Percentiles rank a stretch among this genome's conserved stretches.
phyloP scores from a whole-genome alignment of 2,329 filamentous ascomycete genomes.

The Botryosphaeria agaves region DNA sequence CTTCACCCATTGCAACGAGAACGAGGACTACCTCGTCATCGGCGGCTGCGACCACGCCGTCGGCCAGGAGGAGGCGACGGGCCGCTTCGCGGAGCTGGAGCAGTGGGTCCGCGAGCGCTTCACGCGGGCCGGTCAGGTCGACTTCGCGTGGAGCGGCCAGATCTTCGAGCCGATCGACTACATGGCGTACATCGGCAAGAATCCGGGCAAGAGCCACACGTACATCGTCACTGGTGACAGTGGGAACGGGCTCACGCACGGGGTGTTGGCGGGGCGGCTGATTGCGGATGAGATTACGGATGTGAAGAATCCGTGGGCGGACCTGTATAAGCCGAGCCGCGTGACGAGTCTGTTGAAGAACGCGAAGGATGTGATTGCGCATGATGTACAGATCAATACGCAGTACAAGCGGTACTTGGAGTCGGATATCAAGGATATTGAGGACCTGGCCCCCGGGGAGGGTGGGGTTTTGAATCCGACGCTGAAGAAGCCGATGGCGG shows the following conservation, averaged over 20 bases:
- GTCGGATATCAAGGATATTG: slow-evolving; percentile 38
- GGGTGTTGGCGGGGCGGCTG: slow-evolving; percentile 33
- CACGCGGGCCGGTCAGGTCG: slow-evolving; percentile 28
- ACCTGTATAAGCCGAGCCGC: slow-evolving; percentile 34
- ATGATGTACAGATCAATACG: slow-evolving; percentile 37
- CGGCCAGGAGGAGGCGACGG: slow-evolving; percentile 30
- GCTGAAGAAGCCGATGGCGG: slow-evolving; percentile 29
- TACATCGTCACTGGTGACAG: slow-evolving; percentile 40
- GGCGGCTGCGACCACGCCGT: slow-evolving; percentile 42
- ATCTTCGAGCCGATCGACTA: slow-evolving; percentile 37
- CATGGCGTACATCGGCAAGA: slow-evolving; percentile 38
- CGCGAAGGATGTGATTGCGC: slow-evolving; percentile 26
- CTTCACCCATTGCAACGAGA: slow-evolving; percentile 33
- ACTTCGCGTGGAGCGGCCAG: slow-evolving; percentile 42
- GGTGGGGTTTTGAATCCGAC: slow-evolving; percentile 36
- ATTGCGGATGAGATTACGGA: slow-evolving; percentile 37
- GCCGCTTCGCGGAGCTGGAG: slow-evolving; percentile 34
- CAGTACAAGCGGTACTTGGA: slow-evolving; percentile 39
- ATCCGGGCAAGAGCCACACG: slow-evolving; percentile 32
- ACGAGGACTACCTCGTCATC: slow-evolving; percentile 37
- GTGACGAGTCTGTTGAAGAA: slow-evolving; percentile 26
- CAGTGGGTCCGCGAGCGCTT: slow-evolving; percentile 36
- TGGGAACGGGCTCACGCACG: slow-evolving; percentile 40
- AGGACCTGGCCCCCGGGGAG: slow-evolving; percentile 30
- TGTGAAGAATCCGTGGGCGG: slow-evolving; percentile 30